Evolutionary conservation across 495 filamentous ascomycete species (phyloP).

Genomic region (Extremus antarcticus): DNA sequence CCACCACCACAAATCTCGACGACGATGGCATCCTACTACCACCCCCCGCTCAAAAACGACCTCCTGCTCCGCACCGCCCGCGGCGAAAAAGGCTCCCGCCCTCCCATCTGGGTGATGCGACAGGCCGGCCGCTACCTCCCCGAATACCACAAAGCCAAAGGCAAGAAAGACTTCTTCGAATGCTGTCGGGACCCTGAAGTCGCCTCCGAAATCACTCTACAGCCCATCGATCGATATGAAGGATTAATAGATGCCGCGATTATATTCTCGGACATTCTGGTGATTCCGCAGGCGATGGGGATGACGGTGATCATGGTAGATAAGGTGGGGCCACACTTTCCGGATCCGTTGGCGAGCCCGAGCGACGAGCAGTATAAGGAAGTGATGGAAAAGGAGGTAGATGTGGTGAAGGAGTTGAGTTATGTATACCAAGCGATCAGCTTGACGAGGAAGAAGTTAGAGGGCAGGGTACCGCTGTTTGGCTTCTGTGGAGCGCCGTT

Average conservation of each 20-base stretch:
- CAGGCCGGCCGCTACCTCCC: slow-evolving; percentile 97
- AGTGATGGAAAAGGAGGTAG: slow-evolving; percentile 64
- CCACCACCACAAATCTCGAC: background rate
- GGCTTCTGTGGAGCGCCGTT: slow-evolving; percentile 98
- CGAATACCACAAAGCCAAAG: slow-evolving; percentile 94
- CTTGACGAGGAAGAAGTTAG: slow-evolving; percentile 74
- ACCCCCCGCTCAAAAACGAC: slow-evolving; percentile 80
- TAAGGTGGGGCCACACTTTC: slow-evolving; percentile 90
- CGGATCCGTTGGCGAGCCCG: slow-evolving; percentile 65
- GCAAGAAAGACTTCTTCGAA: slow-evolving; percentile 81
- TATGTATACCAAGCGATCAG: slow-evolving; percentile 96
- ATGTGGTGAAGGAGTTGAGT: slow-evolving; percentile 70
- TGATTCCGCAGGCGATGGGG: slow-evolving; percentile 94
- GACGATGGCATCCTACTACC: slow-evolving; percentile 25
- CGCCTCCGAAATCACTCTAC: slow-evolving; percentile 80
- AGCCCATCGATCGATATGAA: slow-evolving; percentile 82
- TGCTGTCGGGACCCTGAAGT: slow-evolving; percentile 91
- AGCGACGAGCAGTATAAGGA: slow-evolving; percentile 69
- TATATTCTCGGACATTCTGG: slow-evolving; percentile 97
- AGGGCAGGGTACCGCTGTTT: slow-evolving; percentile 80
- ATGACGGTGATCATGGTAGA: slow-evolving; percentile 97
- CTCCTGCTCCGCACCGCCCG: slow-evolving; percentile 71
- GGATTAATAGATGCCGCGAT: slow-evolving; percentile 93
- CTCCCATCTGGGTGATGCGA: slow-evolving; percentile 98
- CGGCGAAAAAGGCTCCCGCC: slow-evolving; percentile 83